Evolutionary conservation across 371 early-diverging fungal genomes (phyloP), one percentile per base, ranked within the genome.

Genomic region (Parasitella parasitica): DNA sequence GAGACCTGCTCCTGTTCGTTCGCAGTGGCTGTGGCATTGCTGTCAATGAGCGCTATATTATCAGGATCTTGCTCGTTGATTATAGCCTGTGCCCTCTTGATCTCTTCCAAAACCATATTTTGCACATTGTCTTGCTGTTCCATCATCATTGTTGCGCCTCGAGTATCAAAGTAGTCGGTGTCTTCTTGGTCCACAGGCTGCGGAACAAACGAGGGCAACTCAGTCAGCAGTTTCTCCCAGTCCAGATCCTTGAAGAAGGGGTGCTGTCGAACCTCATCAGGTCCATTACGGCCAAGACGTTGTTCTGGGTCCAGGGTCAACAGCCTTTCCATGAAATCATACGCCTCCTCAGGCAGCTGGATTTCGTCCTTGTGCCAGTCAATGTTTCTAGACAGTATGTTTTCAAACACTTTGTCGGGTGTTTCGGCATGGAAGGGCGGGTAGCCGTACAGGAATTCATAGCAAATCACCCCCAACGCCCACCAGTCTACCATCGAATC

Each of bases 401-500:
- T 92, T 59, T 92, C 93, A 81, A 95, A 94, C 5, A 95, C 94
- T 52, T 89, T 81, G 18, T 89, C 85, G 0, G 94, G 90, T 7
- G 91, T 87, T 1, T 84, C 81, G n/a, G 92, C 94, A 70, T 94
- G 89, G 73, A 95, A 95, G 3, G 94, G 96, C 0, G 96, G 96
- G 39, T 85, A 75, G 5, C 96, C 96, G 63, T 83, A 89, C n/a
- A 94, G 71, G 63, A 95, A 95, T 59, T 96, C 96, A 69, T 92
- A 96, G 39, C 93, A 81, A 36, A 94, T 94, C 0, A 94, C 93
- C 20, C 96, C 96, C 4, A 94, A 67, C 3, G 94, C 94, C 96
- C 96, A 96, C 95, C 96, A 95, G 71, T 95, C 96, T 3, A 95
- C 94, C 81, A 89, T 88, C 0, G 85, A 81, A 63, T 91, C 94